Percentiles rank a stretch among this genome's conserved stretches.
Conservation (phyloP, 1,284 basidiomycete species). For the Malassezia psittaci region DNA sequence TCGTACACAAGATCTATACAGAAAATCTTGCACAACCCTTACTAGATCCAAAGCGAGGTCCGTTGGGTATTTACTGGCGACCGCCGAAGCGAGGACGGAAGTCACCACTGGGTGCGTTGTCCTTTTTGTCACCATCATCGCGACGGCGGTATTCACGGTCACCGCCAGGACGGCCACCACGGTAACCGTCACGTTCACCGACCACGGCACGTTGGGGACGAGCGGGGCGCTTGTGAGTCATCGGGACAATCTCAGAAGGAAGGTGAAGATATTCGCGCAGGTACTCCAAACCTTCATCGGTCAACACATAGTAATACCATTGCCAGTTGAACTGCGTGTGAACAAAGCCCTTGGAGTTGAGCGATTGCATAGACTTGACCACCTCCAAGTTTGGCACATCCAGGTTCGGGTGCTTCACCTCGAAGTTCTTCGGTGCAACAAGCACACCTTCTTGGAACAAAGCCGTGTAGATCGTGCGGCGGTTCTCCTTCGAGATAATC, state of each 20-base stretch:
- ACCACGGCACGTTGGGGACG: conserved; percentile 39
- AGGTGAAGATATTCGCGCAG: conserved; percentile 48
- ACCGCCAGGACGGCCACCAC: conserved; percentile 40
- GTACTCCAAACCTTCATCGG: conserved; percentile 48
- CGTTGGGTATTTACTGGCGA: conserved; percentile 27
- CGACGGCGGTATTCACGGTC: conserved; percentile 47
- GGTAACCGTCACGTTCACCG: conserved; percentile 38
- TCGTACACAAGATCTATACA: background rate
- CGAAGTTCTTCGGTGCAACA: conserved; percentile 98
- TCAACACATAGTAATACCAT: conserved; percentile 50
- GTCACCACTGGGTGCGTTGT: conserved; percentile 39
- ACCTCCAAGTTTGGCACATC: conserved; percentile 95
- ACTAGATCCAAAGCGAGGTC: too few relatives aligned
- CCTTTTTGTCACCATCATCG: conserved; percentile 42
- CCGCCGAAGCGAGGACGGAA: conserved; percentile 45
- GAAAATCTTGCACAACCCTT: background rate
- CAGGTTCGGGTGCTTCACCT: conserved; percentile 93
- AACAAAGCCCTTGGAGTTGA: conserved; percentile 88
- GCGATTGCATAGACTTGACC: conserved; percentile 97
- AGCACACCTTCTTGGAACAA: conserved; percentile 63
- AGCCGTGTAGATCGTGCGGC: conserved; percentile 45
- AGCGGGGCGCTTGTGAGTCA: conserved; percentile 47
- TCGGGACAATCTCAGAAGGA: conserved; percentile 47
- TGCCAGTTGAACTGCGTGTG: conserved; percentile 70
- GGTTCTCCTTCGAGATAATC: conserved; percentile 48